A percentile compares a stretch with the other conserved stretches of the same genome.
Evolutionary conservation across 2,329 filamentous ascomycete genomes (phyloP).

Genomic region (Calonectria ilicicola): DNA sequence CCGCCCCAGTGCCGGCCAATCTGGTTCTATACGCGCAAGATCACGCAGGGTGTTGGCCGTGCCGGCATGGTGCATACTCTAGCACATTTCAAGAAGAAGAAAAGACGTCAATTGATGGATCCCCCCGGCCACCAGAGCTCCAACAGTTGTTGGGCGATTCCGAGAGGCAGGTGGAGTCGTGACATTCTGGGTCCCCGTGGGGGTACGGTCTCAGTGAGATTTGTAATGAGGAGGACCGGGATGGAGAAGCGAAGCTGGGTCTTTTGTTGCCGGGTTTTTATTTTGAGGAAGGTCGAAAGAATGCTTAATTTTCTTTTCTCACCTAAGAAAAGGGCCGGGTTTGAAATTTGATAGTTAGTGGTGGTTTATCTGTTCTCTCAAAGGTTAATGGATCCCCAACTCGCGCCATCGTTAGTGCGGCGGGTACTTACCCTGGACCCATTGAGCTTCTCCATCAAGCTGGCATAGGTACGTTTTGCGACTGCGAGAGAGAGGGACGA

Average conservation of each 20-base stretch:
- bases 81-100: neutral
- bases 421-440: neutral
- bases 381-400: neutral
- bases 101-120: conserved; percentile 16
- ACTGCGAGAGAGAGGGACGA: neutral
- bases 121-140: conserved; percentile 7
- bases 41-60: neutral
- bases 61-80: conserved; percentile 9
- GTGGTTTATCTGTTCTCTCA: neutral
- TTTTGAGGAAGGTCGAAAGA: neutral
- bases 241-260: neutral
- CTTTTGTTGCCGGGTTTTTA: neutral
- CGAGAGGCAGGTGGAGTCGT: conserved; percentile 16
- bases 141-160: neutral
- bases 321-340: neutral
- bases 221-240: conserved; percentile 15
- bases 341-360: neutral
- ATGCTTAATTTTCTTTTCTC: neutral
- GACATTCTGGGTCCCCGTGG: conserved; percentile 15
- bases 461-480: neutral
- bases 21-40: neutral
- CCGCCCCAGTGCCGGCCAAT: neutral
- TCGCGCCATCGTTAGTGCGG: neutral
- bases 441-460: neutral
- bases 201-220: conserved; percentile 19